Evolutionary conservation across 257 asterid genomes (phyloP), one percentile per base, ranked within the genome.

Genomic region (Eucommia ulmoides): DNA sequence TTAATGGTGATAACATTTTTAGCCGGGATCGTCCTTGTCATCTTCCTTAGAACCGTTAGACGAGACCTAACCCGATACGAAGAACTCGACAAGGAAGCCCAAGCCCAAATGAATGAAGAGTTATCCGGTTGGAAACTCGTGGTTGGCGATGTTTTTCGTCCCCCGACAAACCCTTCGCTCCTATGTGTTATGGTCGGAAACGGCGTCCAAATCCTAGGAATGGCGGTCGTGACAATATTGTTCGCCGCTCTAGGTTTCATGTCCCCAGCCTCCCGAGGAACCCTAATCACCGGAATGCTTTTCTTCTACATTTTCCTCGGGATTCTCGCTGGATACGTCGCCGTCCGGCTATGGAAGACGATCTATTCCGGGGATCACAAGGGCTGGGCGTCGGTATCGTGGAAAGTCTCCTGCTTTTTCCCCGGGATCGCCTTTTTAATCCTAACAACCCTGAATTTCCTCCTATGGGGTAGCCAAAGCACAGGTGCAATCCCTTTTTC

Each of bases 41-140:
- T 86, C 63, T 74, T 86, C 41, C 58, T 86, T 72, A 82, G 96
- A 70, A 86, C 96, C 0, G 85, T 86, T 3, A 77, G 93, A 64
- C 63, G 96, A 62, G 96, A 86, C 73, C 78, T 86, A 23, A 66
- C 93, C 2, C 65, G 76, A 19, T 86, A 82, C 22, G 96, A 86
- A 71, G 96, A 86, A 61, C 84, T 86, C 0, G 96, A 86, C 50
- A 86, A 80, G 68, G 94, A 86, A 61, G 84, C 94, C 24, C 96
- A 86, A 65, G 86, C 94, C 26, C 96, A 83, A 58, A 86, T 86
- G 96, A 86, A 78, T 9, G 96, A 86, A 76, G 96, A 86, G 76
- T 49, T 86, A 50, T 86, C 96, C 0, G 96, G 96, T 17, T 86
- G 96, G 96, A 86, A 86, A 52, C 89, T 86, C 38, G 94, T 86